Base-by-base conservation (phyloP, 2,329 filamentous ascomycete genomes). In the Coleophoma cylindrospora region DNA sequence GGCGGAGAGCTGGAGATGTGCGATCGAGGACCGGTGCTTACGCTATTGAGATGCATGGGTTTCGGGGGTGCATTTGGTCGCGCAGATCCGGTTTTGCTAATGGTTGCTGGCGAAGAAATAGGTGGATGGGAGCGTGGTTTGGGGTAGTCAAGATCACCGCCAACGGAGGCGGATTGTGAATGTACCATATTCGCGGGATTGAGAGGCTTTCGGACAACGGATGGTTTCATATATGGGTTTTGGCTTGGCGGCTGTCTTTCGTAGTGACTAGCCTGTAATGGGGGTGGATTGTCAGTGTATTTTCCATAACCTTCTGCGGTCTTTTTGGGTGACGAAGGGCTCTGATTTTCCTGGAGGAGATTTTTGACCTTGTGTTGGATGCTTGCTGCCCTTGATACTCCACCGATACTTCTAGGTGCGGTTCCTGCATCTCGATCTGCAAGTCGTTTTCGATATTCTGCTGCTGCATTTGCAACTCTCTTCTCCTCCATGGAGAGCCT, bases 281-380 rank as follows among this genome's bases (percentile, higher is more conserved):
- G 40, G 21, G 50, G 34, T 14, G 44, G 15, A 33, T 44, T 57
- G 55, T 84, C 87, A 17, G 91, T 91, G 66, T 88, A 96, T 53
- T 85, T 85, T 8, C 94, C 94, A 65, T 97, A 97, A 0, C 92
- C 92, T 56, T 91, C 85, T 1, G 91, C 91, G 1, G 90, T 96
- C 57, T 84, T 83, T 27, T 81, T 78, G 13, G 77, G 65, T 1
- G 75, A 70, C 9, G 27, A 27, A 5, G 81, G 74, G 56, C 76
- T 83, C 59, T 83, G 81, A 38, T 86, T 89, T 62, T 96, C 91
- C 53, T 84, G 85, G 14, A 99, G 73, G 45, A 97, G 74, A 45
- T 82, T 89, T 70, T 95, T 89, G 49, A 99, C 89, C 56, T 92
- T 86, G 63, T 89, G 91, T 66, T 97, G 91, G 60, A 99, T 99